Evolutionary conservation across 108 stramenopile genomes (phyloP), one percentile per base, ranked within the genome.

Genomic region (Nitzschia putrida): DNA sequence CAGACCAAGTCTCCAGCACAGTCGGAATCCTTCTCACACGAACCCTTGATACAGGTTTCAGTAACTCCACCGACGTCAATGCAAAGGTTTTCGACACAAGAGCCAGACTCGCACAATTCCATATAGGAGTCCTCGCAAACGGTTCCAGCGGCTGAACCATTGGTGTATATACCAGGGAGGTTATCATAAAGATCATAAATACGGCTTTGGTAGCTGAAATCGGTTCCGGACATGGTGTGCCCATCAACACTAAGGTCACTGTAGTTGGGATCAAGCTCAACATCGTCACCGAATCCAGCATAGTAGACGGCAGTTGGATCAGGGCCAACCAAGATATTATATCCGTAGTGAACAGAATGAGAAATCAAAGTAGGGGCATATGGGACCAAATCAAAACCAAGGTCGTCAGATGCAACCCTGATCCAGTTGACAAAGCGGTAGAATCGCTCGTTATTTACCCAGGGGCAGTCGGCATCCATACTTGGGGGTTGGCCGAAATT

Each of bases 1-100:
- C 61, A 66, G 39, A 66, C 50, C 12, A 66, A 29, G 14, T 66
- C 51, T 23, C 51, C 64, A 12, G 64, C 64, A 37, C 64, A 66
- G 52, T 53, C 64, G 13, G 51, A 66, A 29, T 66, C 64, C n/a
- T 34, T 14, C 18, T 66, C 64, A 24, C 61, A 63, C 8, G 57
- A 58, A 29, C 57, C 57, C 29, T 58, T 58, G 26, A 58, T 58
- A 26, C 57, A 58, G 16, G 57, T 58, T 22, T 22, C 57, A 14
- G 14, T 29, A 11, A 58, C 29, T 8, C 57, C 57, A 8, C 57
- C 57, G 8, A 58, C 25, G 10, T 8, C 9, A 8, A 58, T 11
- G 16, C 57, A 58, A 14, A 14, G 9, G 29, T 34, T 34, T 26
- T 58, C 57, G 29, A 58, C 57, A 26, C 57, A 58, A 34, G 25